Conservation (phyloP, 192 early-diverging fungal species). For the Coemansia sp. region DNA sequence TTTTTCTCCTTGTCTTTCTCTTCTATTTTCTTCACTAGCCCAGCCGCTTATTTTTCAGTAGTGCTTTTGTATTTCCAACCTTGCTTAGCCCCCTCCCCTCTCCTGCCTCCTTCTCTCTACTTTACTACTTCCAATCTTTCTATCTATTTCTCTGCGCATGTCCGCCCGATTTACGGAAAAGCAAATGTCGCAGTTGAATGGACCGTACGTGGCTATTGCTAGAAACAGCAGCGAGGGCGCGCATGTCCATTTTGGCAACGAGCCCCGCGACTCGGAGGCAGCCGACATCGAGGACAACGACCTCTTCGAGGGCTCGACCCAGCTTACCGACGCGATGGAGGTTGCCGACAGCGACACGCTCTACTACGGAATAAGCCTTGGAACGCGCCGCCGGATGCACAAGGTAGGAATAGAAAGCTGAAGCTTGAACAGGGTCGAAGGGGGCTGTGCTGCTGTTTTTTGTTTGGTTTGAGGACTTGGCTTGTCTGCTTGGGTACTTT, state of each 20-base stretch:
- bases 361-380: slow-evolving; percentile 42
- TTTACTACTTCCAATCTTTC: background rate
- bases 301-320: slow-evolving; percentile 29
- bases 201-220: slow-evolving; percentile 38
- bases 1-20: background rate
- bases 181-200: slow-evolving; percentile 27
- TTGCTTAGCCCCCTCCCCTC: background rate
- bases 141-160: slow-evolving; percentile 15
- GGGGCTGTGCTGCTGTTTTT: background rate
- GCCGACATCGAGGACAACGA: slow-evolving; percentile 49
- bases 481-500: too few relatives aligned
- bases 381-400: slow-evolving; percentile 27
- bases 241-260: slow-evolving; percentile 32
- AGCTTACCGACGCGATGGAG: slow-evolving; percentile 26
- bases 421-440: too few relatives aligned
- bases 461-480: too few relatives aligned
- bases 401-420: slow-evolving; percentile 19
- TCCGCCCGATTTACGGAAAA: slow-evolving; percentile 15
- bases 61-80: too few relatives aligned
- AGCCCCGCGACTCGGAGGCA: slow-evolving; percentile 19
- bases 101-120: slow-evolving; percentile 3
- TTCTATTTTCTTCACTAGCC: too few relatives aligned
- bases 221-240: slow-evolving; percentile 18
- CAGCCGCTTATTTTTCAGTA: too few relatives aligned
- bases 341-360: slow-evolving; percentile 43